Percentiles rank a stretch among this genome's conserved stretches.
Evolutionary conservation across 1,284 basidiomycete species (phyloP).

Genomic region (Lignosus rhinocerotis): DNA sequence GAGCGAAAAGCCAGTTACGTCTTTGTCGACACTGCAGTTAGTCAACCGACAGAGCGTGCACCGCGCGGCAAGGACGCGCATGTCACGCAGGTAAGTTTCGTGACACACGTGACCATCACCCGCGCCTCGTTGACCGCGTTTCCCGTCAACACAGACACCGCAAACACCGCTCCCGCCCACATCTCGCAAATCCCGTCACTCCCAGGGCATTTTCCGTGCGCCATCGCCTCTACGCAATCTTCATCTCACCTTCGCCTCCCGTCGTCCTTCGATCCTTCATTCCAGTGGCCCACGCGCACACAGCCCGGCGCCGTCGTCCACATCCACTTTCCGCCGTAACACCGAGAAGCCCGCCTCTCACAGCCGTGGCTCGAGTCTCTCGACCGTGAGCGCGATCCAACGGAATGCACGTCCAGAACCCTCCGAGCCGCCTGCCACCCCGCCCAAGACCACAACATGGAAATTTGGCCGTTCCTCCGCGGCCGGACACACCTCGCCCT

Average conservation of each 20-base stretch:
- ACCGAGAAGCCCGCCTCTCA: constrained; percentile 11
- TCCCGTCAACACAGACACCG: constrained; percentile 20
- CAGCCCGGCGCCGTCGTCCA: constrained; percentile 23
- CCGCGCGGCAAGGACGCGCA: constrained; percentile 36
- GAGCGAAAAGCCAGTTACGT: constrained; percentile 57
- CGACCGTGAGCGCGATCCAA: constrained; percentile 22
- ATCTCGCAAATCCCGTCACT: constrained; percentile 31
- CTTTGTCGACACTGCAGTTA: constrained; percentile 44
- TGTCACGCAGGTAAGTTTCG: constrained; percentile 30
- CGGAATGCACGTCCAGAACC: constrained; percentile 21
- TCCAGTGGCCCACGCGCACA: constrained; percentile 27
- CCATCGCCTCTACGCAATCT: constrained; percentile 57
- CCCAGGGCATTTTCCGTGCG: constrained; percentile 42
- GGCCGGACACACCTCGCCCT: constrained; percentile 53
- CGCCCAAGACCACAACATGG: constrained; percentile 30
- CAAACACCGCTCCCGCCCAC: constrained; percentile 35
- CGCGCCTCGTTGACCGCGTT: constrained; percentile 20
- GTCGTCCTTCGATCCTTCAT: constrained; percentile 40
- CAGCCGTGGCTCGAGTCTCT: constrained; percentile 27
- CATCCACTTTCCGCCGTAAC: constrained; percentile 25
- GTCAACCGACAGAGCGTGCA: constrained; percentile 31
- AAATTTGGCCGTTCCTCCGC: constrained; percentile 59
- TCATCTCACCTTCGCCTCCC: constrained; percentile 47
- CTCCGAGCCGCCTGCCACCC: constrained; percentile 23
- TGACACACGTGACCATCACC: constrained; percentile 30